Percentiles rank a stretch among this genome's conserved stretches.
These are phyloP conservation scores for Ceriops tagal DNA, from an alignment of 345 rosid species.

Conservation along the genomic window DNA sequence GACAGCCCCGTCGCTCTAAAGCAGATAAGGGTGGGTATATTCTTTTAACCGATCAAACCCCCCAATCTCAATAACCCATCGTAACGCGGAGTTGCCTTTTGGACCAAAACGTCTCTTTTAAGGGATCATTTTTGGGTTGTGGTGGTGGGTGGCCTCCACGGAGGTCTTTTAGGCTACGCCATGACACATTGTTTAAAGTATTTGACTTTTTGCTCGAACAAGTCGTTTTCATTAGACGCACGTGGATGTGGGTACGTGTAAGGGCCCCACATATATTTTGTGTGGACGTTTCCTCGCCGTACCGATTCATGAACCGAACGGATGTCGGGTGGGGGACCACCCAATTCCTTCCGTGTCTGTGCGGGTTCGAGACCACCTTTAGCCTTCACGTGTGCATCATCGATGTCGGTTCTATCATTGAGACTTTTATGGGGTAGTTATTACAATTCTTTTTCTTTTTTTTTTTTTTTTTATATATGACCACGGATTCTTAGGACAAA, in stretches of 20 bases:
- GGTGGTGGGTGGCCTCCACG: not conserved
- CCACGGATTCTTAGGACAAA: too few species aligned
- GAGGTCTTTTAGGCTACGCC: not conserved
- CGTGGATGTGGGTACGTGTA: constrained; percentile 37
- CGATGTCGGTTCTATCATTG: not conserved
- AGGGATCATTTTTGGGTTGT: constrained; percentile 20
- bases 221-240: constrained; percentile 43
- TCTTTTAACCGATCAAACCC: too few species aligned
- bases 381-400: not conserved
- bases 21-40: constrained; percentile 54
- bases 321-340: constrained; percentile 42
- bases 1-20: constrained; percentile 60
- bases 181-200: not conserved
- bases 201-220: constrained; percentile 33
- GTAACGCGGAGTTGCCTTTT: not conserved
- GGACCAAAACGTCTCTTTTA: constrained; percentile 33
- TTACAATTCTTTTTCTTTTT: too few species aligned
- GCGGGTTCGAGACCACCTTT: constrained; percentile 22
- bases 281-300: constrained; percentile 33
- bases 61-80: not conserved
- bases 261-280: not conserved
- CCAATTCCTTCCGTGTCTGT: constrained; percentile 35
- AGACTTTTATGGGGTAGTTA: too few species aligned
- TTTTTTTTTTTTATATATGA: too few species aligned
- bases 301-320: constrained; percentile 39